Conservation (phyloP, 768 basidiomycete genomes). For the Suillus decipiens region DNA sequence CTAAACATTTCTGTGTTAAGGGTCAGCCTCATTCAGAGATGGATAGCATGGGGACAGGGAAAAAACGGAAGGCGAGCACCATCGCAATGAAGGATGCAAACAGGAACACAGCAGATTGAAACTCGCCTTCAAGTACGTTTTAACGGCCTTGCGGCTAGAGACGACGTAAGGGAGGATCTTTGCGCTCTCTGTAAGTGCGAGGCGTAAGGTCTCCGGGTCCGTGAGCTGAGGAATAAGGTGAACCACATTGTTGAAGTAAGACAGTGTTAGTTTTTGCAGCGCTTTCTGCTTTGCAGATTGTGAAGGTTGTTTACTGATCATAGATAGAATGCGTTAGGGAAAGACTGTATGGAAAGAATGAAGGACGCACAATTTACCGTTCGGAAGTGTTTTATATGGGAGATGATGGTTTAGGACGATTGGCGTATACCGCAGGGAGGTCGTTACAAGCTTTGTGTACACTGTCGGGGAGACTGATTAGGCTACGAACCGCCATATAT, state of each 20-base stretch:
- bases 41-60: conserved; percentile 3
- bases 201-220: conserved; percentile 60
- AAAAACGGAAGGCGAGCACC: conserved; percentile 9
- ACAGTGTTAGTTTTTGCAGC: conserved; percentile 83
- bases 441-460: conserved; percentile 91
- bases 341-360: background rate
- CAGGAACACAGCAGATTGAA: background rate
- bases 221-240: conserved; percentile 77
- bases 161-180: conserved; percentile 90
- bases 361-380: conserved; percentile 80
- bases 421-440: conserved; percentile 87
- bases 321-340: conserved; percentile 9
- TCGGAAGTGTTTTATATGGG: conserved; percentile 79
- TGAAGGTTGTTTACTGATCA: conserved; percentile 76
- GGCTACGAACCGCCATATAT: background rate
- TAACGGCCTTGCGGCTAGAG: conserved; percentile 80
- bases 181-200: conserved; percentile 81
- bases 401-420: conserved; percentile 84
- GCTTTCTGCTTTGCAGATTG: conserved; percentile 82
- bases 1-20: conserved; percentile 66
- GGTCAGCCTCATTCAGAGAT: conserved; percentile 1
- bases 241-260: conserved; percentile 87
- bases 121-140: conserved; percentile 81
- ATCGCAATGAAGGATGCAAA: background rate
- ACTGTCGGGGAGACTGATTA: conserved; percentile 46